Evolutionary conservation across 2,329 filamentous ascomycete genomes (phyloP), one percentile per base, ranked within the genome.

Genomic region (Cladosporium sp.): DNA sequence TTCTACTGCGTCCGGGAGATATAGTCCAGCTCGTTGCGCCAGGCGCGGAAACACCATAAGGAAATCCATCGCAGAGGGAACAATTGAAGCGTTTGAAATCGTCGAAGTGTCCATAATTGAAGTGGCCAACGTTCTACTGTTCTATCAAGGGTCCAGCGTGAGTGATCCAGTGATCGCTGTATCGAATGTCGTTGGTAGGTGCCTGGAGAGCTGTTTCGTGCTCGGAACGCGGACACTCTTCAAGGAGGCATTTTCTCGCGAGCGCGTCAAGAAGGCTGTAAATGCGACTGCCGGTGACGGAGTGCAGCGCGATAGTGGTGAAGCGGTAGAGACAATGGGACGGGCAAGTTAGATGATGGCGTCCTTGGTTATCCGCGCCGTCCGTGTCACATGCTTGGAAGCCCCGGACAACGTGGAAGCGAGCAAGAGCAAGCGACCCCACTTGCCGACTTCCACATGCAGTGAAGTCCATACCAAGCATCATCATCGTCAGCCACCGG

Each of bases 31-130:
- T 75, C 87, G 89, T 77, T 85, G 88, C 36, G 91, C 84, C 74
- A 93, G 87, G 66, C 90, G 85, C 59, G 90, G 90, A 4, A 90
- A 85, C 21, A 87, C 89, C 77, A 87, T 83, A 69, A 92, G 83
- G 58, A 93, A 80, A 73, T 92, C 89, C 75, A 87, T 87, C 21
- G 91, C 79, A 12, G 88, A 88, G 2, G 90, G 89, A 12, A 74
- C 66, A 34, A 80, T 69, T 38, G 75, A 77, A n/a, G 75, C 57
- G 55, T 74, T 74, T 21, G 69, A 54, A 7, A 65, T 57, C 21
- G 41, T 30, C 24, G 28, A 11, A 24, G 30, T 10, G 7, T 65
- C 63, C 66, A 65, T 67, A 24, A n/a, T 47, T 38, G 44, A 47
- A 24, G 10, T 47, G 41, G n/a, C 3, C n/a, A 24, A 18, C 3